Conservation (phyloP, 768 basidiomycete species). For the Tricholoma saponaceum region DNA sequence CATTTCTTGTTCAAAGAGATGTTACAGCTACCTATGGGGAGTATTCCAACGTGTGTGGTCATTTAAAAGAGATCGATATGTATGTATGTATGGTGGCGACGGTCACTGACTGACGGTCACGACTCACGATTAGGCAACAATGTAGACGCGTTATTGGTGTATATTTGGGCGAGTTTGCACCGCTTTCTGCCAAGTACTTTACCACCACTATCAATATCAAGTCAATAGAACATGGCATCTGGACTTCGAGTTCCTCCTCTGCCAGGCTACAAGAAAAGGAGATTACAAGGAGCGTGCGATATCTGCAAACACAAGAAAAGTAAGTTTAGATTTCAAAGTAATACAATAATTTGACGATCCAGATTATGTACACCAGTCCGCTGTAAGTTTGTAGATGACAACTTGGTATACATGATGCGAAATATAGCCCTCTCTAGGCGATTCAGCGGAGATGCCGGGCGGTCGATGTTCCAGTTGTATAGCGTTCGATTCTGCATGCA, state of each 20-base stretch:
- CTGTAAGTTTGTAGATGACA: conserved; percentile 24
- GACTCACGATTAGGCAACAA: too few relatives aligned
- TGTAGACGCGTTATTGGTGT: background rate
- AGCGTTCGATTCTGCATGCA: conserved; percentile 44
- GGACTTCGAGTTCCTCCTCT: background rate
- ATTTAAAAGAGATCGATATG: conserved; percentile 10
- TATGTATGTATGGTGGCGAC: too few relatives aligned
- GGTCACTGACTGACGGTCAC: too few relatives aligned
- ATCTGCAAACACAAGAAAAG: conserved; percentile 43
- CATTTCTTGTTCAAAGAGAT: background rate
- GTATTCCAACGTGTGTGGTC: conserved; percentile 27
- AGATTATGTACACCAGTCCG: conserved; percentile 28
- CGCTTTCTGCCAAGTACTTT: too few relatives aligned
- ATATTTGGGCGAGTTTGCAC: conserved; percentile 8
- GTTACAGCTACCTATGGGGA: conserved; percentile 27
- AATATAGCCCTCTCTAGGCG: conserved; percentile 31
- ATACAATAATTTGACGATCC: background rate
- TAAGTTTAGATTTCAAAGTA: conserved; percentile 10
- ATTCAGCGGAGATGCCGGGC: conserved; percentile 56
- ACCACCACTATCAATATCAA: too few relatives aligned
- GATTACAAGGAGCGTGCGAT: conserved; percentile 44
- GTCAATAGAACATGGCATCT: background rate
- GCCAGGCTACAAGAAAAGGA: conserved; percentile 29
- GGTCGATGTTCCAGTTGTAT: conserved; percentile 57
- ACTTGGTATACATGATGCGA: background rate